Evolutionary conservation across 345 rosid species (phyloP).

Genomic region (Camelina hispida): DNA sequence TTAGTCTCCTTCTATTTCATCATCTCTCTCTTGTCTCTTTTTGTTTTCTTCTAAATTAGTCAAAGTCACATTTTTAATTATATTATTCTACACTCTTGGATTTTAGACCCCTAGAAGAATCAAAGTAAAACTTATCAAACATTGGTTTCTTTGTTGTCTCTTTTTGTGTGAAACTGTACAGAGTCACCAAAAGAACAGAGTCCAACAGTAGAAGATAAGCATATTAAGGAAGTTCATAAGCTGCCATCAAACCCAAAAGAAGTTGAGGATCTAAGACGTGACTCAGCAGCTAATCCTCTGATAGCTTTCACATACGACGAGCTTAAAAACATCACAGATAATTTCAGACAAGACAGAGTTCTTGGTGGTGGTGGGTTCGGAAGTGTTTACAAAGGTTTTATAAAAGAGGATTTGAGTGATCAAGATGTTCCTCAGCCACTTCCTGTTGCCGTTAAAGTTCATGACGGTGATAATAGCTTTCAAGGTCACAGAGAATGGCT

Average conservation of each 20-base stretch:
- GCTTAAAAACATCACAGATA: constrained; percentile 68
- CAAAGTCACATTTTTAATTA: constrained; percentile 13
- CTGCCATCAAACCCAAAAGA: constrained; percentile 93
- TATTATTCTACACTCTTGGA: constrained; percentile 12
- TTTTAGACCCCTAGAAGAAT: constrained; percentile 10
- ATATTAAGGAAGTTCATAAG: constrained; percentile 54
- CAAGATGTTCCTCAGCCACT: constrained; percentile 63
- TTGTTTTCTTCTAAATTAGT: constrained; percentile 38
- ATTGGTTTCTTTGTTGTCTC: no score
- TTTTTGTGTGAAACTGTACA: constrained; percentile 19
- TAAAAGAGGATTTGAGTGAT: constrained; percentile 60
- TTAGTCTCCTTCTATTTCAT: background rate
- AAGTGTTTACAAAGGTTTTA: constrained; percentile 85
- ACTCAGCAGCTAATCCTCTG: constrained; percentile 78
- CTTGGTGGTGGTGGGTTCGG: constrained; percentile 99
- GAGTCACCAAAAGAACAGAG: constrained; percentile 69
- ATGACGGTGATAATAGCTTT: constrained; percentile 85
- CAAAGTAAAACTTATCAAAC: no score
- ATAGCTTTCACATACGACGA: constrained; percentile 82
- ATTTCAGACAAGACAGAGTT: constrained; percentile 90
- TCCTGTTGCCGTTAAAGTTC: constrained; percentile 95
- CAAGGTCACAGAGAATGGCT: constrained; percentile 99
- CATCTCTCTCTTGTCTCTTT: constrained; percentile 18
- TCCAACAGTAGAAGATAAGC: constrained; percentile 44
- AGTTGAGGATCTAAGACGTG: constrained; percentile 91